phyloP scores from a whole-genome alignment of 2,329 filamentous ascomycete genomes.

The Penicillium sp. region DNA sequence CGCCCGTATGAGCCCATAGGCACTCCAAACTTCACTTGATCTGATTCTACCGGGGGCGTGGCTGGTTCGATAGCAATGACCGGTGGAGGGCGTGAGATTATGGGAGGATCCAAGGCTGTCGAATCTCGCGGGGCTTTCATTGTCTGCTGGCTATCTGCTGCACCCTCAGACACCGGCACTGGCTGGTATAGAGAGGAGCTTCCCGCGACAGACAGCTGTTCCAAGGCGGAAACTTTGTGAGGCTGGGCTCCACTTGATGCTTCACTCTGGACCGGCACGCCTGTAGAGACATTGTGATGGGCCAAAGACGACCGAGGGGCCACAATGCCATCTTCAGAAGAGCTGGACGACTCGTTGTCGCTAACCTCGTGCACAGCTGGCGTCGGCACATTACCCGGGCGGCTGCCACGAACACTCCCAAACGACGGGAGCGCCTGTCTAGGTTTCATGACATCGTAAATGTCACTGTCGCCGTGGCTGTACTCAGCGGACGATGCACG shows the following conservation, averaged over 20 bases:
- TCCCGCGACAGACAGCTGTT: constrained; percentile 12
- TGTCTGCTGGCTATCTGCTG: constrained; percentile 6
- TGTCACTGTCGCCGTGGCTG: constrained; percentile 41
- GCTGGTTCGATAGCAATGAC: constrained; percentile 44
- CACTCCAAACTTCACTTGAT: constrained; percentile 16
- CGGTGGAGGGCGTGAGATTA: constrained; percentile 25
- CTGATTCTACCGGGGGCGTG: constrained; percentile 41
- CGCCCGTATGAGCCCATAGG: constrained; percentile 39
- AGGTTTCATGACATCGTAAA: constrained; percentile 53
- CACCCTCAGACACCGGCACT: background rate
- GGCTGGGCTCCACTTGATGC: constrained; percentile 4
- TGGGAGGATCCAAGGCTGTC: constrained; percentile 5
- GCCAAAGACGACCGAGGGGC: constrained; percentile 34
- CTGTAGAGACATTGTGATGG: constrained; percentile 49
- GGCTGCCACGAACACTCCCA: constrained; percentile 53
- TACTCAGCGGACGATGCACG: constrained; percentile 23
- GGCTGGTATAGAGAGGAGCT: background rate
- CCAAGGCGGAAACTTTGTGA: constrained; percentile 6
- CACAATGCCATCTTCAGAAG: constrained; percentile 41
- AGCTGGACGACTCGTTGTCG: constrained; percentile 29
- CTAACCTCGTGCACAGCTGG: constrained; percentile 20
- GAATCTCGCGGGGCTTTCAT: constrained; percentile 4
- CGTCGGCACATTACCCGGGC: constrained; percentile 24
- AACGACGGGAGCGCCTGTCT: constrained; percentile 56
- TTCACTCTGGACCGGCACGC: constrained; percentile 42